Conservation (phyloP, 441 rosid genomes). For the Adansonia gregorii region DNA sequence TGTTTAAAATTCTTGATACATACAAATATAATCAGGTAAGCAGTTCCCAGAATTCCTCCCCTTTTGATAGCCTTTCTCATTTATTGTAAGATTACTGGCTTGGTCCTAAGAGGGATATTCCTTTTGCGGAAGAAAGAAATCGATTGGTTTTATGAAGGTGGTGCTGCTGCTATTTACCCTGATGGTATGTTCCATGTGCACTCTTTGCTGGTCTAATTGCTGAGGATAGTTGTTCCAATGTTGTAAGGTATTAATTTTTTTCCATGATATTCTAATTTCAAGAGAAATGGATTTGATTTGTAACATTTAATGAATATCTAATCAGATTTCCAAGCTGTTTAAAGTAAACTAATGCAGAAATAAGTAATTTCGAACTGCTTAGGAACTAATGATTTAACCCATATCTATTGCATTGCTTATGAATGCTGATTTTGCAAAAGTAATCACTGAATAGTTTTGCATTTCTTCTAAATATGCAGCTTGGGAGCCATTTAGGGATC, state of each 20-base stretch:
- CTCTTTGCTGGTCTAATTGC: constrained; percentile 20
- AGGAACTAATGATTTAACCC: constrained; percentile 11
- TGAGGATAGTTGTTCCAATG: background rate
- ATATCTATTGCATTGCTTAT: background rate
- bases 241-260: background rate
- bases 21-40: constrained; percentile 22
- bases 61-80: constrained; percentile 19
- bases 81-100: constrained; percentile 69
- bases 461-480: constrained; percentile 44
- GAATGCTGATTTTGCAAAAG: constrained; percentile 19
- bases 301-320: background rate
- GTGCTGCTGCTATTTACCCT: constrained; percentile 93
- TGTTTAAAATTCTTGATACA: constrained; percentile 17
- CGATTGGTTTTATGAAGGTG: constrained; percentile 96
- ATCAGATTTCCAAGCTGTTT: background rate
- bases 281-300: background rate
- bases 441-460: constrained; percentile 20
- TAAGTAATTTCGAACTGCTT: background rate
- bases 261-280: constrained; percentile 1
- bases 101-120: constrained; percentile 92
- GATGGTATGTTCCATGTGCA: constrained; percentile 60
- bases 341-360: background rate
- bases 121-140: constrained; percentile 92
- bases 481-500: constrained; percentile 94
- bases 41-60: background rate